These are phyloP conservation scores for Chaetomium tenue DNA, from an alignment of 495 filamentous ascomycete genomes.

Conservation along the genomic window DNA sequence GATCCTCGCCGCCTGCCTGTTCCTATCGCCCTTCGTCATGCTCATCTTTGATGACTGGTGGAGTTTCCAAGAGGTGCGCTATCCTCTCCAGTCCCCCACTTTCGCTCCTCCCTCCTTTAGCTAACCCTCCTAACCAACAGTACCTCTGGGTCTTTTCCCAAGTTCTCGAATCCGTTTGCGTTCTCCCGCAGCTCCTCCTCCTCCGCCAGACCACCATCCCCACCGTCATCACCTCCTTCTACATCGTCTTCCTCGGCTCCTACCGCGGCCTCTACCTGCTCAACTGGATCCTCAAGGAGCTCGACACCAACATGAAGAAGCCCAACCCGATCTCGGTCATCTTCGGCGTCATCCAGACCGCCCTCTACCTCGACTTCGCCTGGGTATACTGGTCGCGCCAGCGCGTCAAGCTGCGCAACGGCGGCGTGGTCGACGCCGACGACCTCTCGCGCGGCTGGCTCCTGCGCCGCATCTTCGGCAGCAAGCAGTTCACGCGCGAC, in stretches of 20 bases:
- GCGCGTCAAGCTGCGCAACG: constrained; percentile 87
- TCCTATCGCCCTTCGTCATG: constrained; percentile 64
- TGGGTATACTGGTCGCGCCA: constrained; percentile 96
- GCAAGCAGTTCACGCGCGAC: constrained; percentile 42
- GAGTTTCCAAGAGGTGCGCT: constrained; percentile 58
- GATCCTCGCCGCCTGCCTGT: constrained; percentile 57
- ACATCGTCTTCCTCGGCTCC: constrained; percentile 81
- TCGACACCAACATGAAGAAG: constrained; percentile 53
- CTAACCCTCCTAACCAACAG: constrained; percentile 40
- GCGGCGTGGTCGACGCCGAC: constrained; percentile 89
- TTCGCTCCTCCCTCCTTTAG: constrained; percentile 9
- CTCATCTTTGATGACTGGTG: constrained; percentile 55
- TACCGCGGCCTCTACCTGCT: constrained; percentile 90
- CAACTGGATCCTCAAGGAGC: constrained; percentile 78
- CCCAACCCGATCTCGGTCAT: constrained; percentile 72
- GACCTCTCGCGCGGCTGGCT: constrained; percentile 84
- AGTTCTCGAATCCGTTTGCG: constrained; percentile 84
- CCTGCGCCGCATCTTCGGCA: constrained; percentile 53
- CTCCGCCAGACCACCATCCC: constrained; percentile 92
- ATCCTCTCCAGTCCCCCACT: background rate
- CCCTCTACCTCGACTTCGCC: constrained; percentile 89
- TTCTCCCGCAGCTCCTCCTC: constrained; percentile 87
- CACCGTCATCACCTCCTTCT: constrained; percentile 93
- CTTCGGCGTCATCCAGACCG: constrained; percentile 88
- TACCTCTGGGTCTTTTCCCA: constrained; percentile 81